Conservation (phyloP, 2,329 filamentous ascomycete genomes). For the Penicillium sp. region DNA sequence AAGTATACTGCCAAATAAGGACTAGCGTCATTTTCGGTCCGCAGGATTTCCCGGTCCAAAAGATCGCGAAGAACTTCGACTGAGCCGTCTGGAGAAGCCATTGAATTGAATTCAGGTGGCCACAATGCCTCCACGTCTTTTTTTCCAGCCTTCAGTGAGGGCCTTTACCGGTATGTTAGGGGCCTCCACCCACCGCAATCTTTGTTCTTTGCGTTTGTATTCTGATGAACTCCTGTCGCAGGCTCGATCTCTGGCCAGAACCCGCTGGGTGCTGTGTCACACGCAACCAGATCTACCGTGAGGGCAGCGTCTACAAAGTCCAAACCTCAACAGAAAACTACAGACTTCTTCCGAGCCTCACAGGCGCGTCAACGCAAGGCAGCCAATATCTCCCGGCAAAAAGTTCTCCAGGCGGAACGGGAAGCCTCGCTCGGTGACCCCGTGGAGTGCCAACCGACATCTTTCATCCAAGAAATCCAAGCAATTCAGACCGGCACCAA, state of each 20-base stretch:
- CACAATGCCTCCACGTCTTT: conserved; percentile 71
- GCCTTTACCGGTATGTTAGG: conserved; percentile 61
- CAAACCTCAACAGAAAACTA: conserved; percentile 66
- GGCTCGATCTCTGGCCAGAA: conserved; percentile 37
- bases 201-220: not conserved
- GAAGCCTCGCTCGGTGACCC: conserved; percentile 73
- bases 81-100: conserved; percentile 13
- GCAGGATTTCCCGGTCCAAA: conserved; percentile 39
- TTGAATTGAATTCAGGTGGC: conserved; percentile 14
- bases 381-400: conserved; percentile 76
- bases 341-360: conserved; percentile 78
- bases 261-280: conserved; percentile 57
- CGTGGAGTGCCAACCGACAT: conserved; percentile 75
- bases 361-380: conserved; percentile 83
- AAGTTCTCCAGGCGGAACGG: conserved; percentile 69
- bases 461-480: conserved; percentile 66
- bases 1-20: conserved; percentile 7
- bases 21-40: conserved; percentile 32
- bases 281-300: conserved; percentile 57
- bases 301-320: conserved; percentile 68
- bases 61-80: conserved; percentile 26
- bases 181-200: not conserved
- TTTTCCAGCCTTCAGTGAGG: conserved; percentile 63
- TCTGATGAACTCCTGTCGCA: conserved; percentile 21
- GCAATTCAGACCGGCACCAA: conserved; percentile 23